phyloP scores from a whole-genome alignment of 441 rosid genomes.

The Mallotus japonicus region DNA sequence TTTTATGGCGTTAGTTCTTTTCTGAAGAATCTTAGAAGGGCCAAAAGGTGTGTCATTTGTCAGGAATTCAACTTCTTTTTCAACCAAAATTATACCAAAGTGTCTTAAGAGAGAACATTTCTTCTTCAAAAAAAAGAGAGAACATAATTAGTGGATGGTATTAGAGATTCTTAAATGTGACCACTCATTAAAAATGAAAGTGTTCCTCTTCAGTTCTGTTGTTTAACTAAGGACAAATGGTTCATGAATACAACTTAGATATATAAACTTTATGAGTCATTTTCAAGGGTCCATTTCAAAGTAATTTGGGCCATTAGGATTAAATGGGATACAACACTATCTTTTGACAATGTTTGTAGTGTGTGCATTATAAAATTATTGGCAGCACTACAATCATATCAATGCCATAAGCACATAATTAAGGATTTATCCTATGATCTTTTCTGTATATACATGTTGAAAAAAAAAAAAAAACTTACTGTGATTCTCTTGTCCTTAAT shows the following conservation, averaged over 20 bases:
- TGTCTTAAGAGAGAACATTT: background rate
- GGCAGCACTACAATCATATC: background rate
- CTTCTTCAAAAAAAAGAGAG: no score
- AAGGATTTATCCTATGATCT: no score
- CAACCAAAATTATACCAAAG: background rate
- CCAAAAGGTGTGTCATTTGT: background rate
- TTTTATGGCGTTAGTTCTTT: background rate
- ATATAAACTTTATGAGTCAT: slow-evolving; percentile 12
- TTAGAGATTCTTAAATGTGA: slow-evolving; percentile 11
- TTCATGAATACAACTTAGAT: background rate
- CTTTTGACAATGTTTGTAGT: slow-evolving; percentile 12
- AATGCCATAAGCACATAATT: background rate
- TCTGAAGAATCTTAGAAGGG: slow-evolving; percentile 10
- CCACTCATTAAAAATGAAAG: background rate
- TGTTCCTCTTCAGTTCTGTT: no score
- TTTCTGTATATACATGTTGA: no score
- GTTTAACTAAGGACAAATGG: background rate
- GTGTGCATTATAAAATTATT: slow-evolving; percentile 17
- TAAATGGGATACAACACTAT: slow-evolving; percentile 16
- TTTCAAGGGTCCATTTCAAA: slow-evolving; percentile 15
- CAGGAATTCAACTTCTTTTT: background rate
- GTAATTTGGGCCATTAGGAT: slow-evolving; percentile 14
- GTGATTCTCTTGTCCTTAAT: slow-evolving; percentile 60
- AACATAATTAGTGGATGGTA: slow-evolving; percentile 2
- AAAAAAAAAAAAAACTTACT: slow-evolving; percentile 47